Evolutionary conservation across 176 grass and related monocot species (phyloP).

Genomic region (Canna indica): DNA sequence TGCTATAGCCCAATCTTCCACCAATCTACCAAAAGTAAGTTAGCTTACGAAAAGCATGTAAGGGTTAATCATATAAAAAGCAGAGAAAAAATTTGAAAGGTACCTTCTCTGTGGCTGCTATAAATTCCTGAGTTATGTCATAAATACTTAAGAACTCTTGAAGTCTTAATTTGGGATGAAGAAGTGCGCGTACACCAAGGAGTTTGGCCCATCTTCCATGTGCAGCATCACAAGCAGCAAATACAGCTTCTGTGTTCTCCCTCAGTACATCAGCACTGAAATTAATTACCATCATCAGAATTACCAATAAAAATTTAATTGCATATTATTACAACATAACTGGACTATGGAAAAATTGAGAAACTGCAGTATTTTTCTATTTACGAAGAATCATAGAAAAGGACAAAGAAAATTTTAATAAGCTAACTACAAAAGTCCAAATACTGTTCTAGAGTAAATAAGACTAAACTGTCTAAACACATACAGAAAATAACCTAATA

Average conservation of each 20-base stretch:
- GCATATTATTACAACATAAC: background rate
- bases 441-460: too few species aligned
- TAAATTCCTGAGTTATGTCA: conserved; percentile 90
- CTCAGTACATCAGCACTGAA: conserved; percentile 90
- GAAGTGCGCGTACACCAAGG: conserved; percentile 86
- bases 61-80: background rate
- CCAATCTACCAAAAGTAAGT: conserved; percentile 53
- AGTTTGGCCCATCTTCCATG: conserved; percentile 97
- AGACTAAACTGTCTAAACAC: too few species aligned
- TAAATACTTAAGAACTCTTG: conserved; percentile 92
- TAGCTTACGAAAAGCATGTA: conserved; percentile 3
- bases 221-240: conserved; percentile 84
- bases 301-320: background rate
- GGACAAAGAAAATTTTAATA: too few species aligned
- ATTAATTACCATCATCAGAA: conserved; percentile 26
- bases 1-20: conserved; percentile 95
- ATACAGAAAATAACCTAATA: background rate
- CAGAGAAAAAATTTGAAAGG: conserved; percentile 4
- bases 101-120: conserved; percentile 94
- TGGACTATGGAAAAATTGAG: background rate
- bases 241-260: conserved; percentile 95
- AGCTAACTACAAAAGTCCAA: too few species aligned
- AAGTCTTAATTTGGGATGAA: conserved; percentile 92
- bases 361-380: background rate
- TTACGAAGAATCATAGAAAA: background rate